Conservation (phyloP, 1,139 yeast species). For the Suhomyces taliae region DNA sequence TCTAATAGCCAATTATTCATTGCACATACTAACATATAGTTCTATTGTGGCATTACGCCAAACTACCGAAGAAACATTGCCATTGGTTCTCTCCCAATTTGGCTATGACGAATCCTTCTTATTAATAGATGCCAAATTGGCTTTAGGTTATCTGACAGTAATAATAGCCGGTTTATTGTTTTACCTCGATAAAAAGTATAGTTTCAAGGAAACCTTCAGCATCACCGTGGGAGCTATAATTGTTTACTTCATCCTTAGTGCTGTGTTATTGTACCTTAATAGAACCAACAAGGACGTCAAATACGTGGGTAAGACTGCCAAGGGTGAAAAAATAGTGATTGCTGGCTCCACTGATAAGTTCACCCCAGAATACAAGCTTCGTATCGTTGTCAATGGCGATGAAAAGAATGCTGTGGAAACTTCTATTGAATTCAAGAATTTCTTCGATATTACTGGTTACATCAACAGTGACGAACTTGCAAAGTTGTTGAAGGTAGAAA, state of each 20-base stretch:
- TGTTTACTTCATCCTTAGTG: conserved; percentile 57
- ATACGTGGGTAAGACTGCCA: conserved; percentile 54
- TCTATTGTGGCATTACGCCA: conserved; percentile 50
- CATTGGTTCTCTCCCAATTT: conserved; percentile 46
- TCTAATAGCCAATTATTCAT: too few relatives aligned
- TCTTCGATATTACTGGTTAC: conserved; percentile 50
- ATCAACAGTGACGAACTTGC: conserved; percentile 43
- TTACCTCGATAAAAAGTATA: conserved; percentile 61
- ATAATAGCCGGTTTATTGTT: conserved; percentile 65
- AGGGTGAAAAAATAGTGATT: conserved; percentile 36
- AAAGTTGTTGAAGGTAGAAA: conserved; percentile 27
- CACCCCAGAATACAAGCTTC: conserved; percentile 46
- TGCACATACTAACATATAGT: conserved; percentile 16
- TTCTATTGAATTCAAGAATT: conserved; percentile 38
- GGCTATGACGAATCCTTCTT: conserved; percentile 65
- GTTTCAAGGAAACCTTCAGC: conserved; percentile 40
- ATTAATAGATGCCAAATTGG: conserved; percentile 62
- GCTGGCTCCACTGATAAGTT: conserved; percentile 40
- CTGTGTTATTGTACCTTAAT: conserved; percentile 48
- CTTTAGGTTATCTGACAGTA: conserved; percentile 68
- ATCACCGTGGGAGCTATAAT: conserved; percentile 38
- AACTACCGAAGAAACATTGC: conserved; percentile 51
- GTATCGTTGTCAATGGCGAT: conserved; percentile 30
- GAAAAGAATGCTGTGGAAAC: conserved; percentile 19
- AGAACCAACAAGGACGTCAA: conserved; percentile 56